Evolutionary conservation across 495 filamentous ascomycete genomes (phyloP).

Genomic region (Bathelium albidoporum): DNA sequence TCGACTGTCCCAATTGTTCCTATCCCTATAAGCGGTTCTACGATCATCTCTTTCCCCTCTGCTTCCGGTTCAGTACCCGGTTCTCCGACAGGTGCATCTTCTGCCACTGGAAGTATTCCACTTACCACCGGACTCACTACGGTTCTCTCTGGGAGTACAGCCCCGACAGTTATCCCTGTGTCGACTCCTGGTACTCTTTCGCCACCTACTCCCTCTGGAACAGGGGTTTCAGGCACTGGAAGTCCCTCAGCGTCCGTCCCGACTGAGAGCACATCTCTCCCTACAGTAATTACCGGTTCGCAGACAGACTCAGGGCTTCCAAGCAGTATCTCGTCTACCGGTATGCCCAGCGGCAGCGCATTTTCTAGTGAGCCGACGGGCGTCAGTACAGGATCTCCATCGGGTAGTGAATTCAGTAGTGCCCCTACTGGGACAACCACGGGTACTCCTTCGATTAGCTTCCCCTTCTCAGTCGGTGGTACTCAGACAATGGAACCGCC

Average conservation of each 20-base stretch:
- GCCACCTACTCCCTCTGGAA: neutral
- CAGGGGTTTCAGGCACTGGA: neutral
- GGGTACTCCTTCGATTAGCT: neutral
- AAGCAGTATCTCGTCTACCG: conserved; percentile 7
- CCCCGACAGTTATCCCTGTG: neutral
- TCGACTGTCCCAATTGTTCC: neutral
- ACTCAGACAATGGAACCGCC: conserved; percentile 28
- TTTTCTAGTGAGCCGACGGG: conserved; percentile 12
- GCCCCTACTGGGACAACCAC: conserved; percentile 7
- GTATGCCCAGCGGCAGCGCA: conserved; percentile 3
- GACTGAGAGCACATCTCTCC: neutral
- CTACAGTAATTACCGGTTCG: neutral
- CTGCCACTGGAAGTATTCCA: neutral
- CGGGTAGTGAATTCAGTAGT: conserved; percentile 12
- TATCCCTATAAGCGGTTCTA: neutral
- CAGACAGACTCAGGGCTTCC: neutral
- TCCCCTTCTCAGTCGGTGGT: neutral
- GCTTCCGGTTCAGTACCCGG: neutral
- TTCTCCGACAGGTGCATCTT: neutral
- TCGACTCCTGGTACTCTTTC: neutral
- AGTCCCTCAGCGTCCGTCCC: neutral
- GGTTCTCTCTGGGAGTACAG: neutral
- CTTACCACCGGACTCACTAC: neutral
- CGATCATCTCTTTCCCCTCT: neutral
- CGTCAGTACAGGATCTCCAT: conserved; percentile 12